Conservation (phyloP, 495 filamentous ascomycete species). For the Hypoxylon rickii region DNA sequence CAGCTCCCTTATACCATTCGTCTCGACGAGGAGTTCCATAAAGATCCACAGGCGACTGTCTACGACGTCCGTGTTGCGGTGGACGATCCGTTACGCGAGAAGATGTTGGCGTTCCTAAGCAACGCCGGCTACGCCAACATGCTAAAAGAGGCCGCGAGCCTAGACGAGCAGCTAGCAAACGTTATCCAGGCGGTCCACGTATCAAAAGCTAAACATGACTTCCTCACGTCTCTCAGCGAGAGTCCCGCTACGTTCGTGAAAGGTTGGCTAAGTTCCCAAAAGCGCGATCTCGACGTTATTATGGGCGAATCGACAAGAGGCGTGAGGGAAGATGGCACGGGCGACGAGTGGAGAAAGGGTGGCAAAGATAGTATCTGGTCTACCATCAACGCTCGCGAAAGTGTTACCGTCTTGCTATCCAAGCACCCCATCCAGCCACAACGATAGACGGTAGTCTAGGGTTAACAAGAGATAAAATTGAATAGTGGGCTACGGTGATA, state of each 20-base stretch:
- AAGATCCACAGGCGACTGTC: slow-evolving; percentile 67
- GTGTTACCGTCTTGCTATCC: slow-evolving; percentile 57
- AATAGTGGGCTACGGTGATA: background rate
- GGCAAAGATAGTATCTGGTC: slow-evolving; percentile 57
- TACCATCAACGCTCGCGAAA: slow-evolving; percentile 58
- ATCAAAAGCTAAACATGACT: slow-evolving; percentile 82
- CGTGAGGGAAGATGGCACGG: slow-evolving; percentile 61
- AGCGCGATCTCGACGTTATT: slow-evolving; percentile 86
- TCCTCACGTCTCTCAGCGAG: slow-evolving; percentile 72
- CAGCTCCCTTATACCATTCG: slow-evolving; percentile 91
- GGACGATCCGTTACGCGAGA: slow-evolving; percentile 77
- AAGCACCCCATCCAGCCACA: slow-evolving; percentile 40
- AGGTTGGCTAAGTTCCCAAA: slow-evolving; percentile 85
- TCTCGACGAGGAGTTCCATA: slow-evolving; percentile 83
- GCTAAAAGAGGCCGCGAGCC: slow-evolving; percentile 68
- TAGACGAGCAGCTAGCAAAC: slow-evolving; percentile 84
- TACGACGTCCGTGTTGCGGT: slow-evolving; percentile 87
- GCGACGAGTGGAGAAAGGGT: slow-evolving; percentile 62
- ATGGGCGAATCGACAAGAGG: slow-evolving; percentile 77
- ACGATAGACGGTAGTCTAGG: background rate
- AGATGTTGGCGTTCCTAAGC: slow-evolving; percentile 63
- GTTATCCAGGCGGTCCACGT: slow-evolving; percentile 77
- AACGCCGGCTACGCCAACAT: slow-evolving; percentile 61
- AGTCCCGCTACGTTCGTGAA: slow-evolving; percentile 83
- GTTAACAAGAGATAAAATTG: background rate